Evolutionary conservation across 306 rosid genomes (phyloP), one percentile per base, ranked within the genome.

Genomic region (Heteromeles arbutifolia): DNA sequence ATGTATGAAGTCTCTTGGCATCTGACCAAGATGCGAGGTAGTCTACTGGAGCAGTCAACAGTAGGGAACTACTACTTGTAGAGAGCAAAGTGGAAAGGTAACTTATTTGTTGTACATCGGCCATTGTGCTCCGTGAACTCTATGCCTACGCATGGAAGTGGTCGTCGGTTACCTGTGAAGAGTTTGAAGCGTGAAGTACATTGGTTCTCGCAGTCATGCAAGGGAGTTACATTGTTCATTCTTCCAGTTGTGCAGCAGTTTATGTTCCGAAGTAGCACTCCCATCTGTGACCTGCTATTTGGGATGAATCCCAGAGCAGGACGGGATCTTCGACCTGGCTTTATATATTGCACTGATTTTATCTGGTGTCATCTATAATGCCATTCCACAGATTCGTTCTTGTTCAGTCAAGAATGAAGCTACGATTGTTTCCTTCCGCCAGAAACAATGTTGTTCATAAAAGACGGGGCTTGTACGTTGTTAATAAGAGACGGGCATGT

Each of bases 171-270:
- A 17, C 54, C 6, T 17, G 21, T 48, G 54, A 15, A 48, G 21
- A 65, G 63, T 77, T 75, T 59, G 76, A 67, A 66, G 73, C 44
- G 77, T 77, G 76, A 44, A 74, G 32, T 73, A 25, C 2, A 15
- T 4, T n/a, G 43, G n/a, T 72, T 56, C 52, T 34, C 15, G 64
- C 74, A 10, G 45, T 58, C 74, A 67, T 18, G 13, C 4, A 58
- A 43, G 32, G 32, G 31, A 64, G 19, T 25, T 19, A 13, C 4
- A 13, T 39, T 11, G 25, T 25, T 59, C 48, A 18, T 39, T 48
- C 45, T 58, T 50, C 39, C 59, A 41, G 64, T 62, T 59, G 43
- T 74, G 69, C 45, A 26, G 68, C 39, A 24, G 69, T 74, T 19
- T 26, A 3, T 69, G 65, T 34, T 34, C 9, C 18, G 59, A 29